phyloP scores from a whole-genome alignment of 331 rosid species.

The Cydonia oblonga region DNA sequence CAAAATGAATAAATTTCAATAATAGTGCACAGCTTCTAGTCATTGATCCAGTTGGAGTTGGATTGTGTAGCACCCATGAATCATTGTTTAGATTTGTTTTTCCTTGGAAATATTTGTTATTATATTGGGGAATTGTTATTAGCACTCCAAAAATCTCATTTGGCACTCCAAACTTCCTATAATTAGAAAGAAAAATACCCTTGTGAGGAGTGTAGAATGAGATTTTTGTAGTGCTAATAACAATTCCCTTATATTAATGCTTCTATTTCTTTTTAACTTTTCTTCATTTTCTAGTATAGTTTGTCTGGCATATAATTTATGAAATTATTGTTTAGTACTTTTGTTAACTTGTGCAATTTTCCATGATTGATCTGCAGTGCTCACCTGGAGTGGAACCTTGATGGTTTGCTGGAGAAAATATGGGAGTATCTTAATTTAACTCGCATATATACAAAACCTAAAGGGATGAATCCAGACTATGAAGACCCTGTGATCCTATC shows the following conservation, averaged over 20 bases:
- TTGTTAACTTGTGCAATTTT: not conserved
- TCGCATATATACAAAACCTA: conserved; percentile 92
- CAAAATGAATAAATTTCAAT: not conserved
- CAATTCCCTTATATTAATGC: not conserved
- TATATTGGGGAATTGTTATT: not conserved
- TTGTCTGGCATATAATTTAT: not conserved
- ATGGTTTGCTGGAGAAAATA: conserved; percentile 83
- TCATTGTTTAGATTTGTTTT: not conserved
- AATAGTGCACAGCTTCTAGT: not conserved
- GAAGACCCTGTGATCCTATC: conserved; percentile 98
- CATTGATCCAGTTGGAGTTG: no score
- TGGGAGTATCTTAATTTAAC: conserved; percentile 91
- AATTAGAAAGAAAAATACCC: no score
- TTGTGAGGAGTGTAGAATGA: no score
- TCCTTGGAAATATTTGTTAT: not conserved
- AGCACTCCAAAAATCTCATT: no score
- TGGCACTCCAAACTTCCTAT: no score
- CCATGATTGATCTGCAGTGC: conserved; percentile 50
- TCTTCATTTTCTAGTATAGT: not conserved
- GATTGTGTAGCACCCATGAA: not conserved
- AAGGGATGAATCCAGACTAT: conserved; percentile 97
- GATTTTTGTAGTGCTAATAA: no score
- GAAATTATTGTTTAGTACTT: not conserved
- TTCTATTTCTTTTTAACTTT: not conserved
- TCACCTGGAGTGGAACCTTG: conserved; percentile 98